phyloP scores from a whole-genome alignment of 1,284 basidiomycete genomes.

The Cystobasidium slooffiae region DNA sequence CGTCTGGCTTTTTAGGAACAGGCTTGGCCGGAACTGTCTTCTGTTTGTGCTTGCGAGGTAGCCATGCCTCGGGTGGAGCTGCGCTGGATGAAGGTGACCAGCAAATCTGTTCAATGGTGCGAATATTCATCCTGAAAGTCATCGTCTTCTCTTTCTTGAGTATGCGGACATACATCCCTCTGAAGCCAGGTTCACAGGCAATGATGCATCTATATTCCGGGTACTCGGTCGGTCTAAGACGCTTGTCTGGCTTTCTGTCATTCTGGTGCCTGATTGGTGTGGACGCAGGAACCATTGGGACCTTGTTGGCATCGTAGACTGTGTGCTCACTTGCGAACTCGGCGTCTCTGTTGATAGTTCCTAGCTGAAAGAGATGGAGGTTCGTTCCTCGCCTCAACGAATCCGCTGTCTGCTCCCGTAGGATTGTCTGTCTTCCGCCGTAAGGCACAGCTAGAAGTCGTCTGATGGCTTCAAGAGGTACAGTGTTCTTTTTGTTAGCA shows the following conservation, averaged over 20 bases:
- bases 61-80: not conserved
- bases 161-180: conserved; percentile 14
- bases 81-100: conserved; percentile 12
- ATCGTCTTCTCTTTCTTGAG: not conserved
- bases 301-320: conserved; percentile 13
- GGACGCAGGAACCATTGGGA: not conserved
- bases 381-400: conserved; percentile 4
- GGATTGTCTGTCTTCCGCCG: not conserved
- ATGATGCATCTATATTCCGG: not conserved
- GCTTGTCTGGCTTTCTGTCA: not conserved
- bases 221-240: not conserved
- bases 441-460: conserved; percentile 9
- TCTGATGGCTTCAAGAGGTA: conserved; percentile 10
- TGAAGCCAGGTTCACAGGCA: conserved; percentile 10
- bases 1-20: not conserved
- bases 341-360: conserved; percentile 20
- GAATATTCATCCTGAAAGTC: conserved; percentile 14
- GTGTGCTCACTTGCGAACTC: conserved; percentile 24
- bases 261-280: not conserved
- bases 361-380: conserved; percentile 12
- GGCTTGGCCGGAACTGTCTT: not conserved
- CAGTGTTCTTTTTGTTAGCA: not conserved
- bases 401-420: conserved; percentile 1
- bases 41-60: not conserved
- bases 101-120: conserved; percentile 26